Base-by-base conservation (phyloP, 2,329 filamentous ascomycete genomes). In the Aspergillus vadensis region DNA sequence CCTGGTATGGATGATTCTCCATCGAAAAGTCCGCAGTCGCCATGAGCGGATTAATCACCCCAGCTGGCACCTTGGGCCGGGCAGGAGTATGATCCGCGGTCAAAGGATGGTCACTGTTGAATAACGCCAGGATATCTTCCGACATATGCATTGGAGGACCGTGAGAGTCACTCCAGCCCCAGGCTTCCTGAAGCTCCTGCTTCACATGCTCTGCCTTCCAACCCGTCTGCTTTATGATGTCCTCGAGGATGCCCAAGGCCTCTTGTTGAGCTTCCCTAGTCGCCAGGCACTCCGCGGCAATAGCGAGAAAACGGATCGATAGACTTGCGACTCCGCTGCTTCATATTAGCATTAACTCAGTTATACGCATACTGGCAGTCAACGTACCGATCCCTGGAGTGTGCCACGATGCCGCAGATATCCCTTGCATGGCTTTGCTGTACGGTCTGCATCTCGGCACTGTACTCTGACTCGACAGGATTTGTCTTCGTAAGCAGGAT, bases 391-490 rank as follows among this genome's bases (percentile, higher is more conserved):
- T 96, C 92, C 69, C 92, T 91, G 55, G 89, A 87, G 72, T 96
- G 92, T 2, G 91, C 91, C 23, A 91, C 88, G 63, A 98, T 96
- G 14, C 94, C 94, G 72, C 93, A 97, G 23, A 96, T 89, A 72
- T 93, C 89, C 66, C 90, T 88, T 0, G 92, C 89, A 71, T 97
- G 91, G 63, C 86, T 85, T 52, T 88, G 81, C 67, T 90, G 88
- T 70, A 90, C 83, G 4, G 84, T 81, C 50, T 84, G 85, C 85
- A 94, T 91, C 61, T 92, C 88, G 4, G 86, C 80, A 2, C 83
- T 82, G 17, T 81, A 80, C 39, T 86, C 82, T 7, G 83, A 79
- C 10, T 85, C 80, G 39, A 88, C 82, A 0, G 93, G 93, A 72
- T 97, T 89, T 21, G 88, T 88, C 67, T 94, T 91, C 3, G 90